These are phyloP conservation scores for Mucor indicus DNA, from an alignment of 371 early-diverging fungal species.

Conservation along the genomic window DNA sequence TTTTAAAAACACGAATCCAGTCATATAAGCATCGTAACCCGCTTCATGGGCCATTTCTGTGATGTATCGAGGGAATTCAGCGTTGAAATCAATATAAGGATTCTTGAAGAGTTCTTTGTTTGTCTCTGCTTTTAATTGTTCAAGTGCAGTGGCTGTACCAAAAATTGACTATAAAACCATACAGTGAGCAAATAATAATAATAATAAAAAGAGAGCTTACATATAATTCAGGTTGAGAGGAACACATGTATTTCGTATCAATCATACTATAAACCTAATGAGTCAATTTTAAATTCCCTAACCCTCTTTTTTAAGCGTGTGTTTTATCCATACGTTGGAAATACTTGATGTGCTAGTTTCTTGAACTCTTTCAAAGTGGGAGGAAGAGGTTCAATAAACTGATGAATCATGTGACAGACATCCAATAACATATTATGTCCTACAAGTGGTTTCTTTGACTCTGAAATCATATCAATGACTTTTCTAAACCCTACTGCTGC, in stretches of 20 bases:
- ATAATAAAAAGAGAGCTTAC: conserved; percentile 16
- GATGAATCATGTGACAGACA: conserved; percentile 67
- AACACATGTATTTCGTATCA: conserved; percentile 80
- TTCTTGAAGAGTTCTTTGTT: conserved; percentile 37
- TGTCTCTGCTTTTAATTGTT: conserved; percentile 40
- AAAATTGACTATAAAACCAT: conserved; percentile 14
- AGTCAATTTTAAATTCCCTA: no score
- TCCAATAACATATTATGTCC: conserved; percentile 89
- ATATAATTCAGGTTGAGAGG: conserved; percentile 50
- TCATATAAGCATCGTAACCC: conserved; percentile 87
- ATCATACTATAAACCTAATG: conserved; percentile 48
- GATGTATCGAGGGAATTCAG: conserved; percentile 39
- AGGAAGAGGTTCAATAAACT: conserved; percentile 74
- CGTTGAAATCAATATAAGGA: conserved; percentile 50
- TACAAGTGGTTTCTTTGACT: conserved; percentile 66
- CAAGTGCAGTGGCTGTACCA: conserved; percentile 35
- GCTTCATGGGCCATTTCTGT: conserved; percentile 78
- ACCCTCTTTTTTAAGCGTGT: neutral
- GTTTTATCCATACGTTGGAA: conserved; percentile 49
- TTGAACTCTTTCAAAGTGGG: conserved; percentile 63
- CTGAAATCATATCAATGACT: conserved; percentile 75
- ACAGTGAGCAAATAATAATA: neutral
- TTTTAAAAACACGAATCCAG: conserved; percentile 57
- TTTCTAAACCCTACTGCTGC: conserved; percentile 71
- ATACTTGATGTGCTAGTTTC: conserved; percentile 36